Conservation (phyloP, 768 basidiomycete species). For the Tylopilus plumbeoviolaceoides region DNA sequence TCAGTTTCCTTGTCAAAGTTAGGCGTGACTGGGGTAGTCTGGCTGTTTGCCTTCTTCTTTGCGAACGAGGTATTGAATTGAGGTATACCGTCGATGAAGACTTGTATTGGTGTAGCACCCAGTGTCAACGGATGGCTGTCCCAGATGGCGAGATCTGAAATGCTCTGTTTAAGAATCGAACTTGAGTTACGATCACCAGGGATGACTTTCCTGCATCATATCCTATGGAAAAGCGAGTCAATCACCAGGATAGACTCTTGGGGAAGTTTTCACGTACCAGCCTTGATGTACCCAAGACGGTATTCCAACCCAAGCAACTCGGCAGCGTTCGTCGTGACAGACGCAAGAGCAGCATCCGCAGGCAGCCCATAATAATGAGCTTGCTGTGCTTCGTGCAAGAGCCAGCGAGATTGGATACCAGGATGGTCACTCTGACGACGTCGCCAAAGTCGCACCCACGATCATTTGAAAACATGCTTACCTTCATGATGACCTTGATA, state of each 20-base stretch:
- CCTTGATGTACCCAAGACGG: conserved; percentile 71
- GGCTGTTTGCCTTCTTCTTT: conserved; percentile 46
- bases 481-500: conserved; percentile 51
- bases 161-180: not conserved
- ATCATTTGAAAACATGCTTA: conserved; percentile 6
- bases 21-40: conserved; percentile 49
- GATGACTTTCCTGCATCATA: conserved; percentile 55
- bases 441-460: not conserved
- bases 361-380: conserved; percentile 79
- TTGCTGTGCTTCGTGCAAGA: conserved; percentile 82
- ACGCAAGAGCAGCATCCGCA: conserved; percentile 61
- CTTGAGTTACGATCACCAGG: not conserved
- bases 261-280: conserved; percentile 37
- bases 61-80: conserved; percentile 44
- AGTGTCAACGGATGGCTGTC: conserved; percentile 74
- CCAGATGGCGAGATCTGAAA: conserved; percentile 55
- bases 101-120: conserved; percentile 77
- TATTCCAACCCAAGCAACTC: conserved; percentile 72
- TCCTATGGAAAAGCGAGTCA: conserved; percentile 33
- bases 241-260: not conserved
- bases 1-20: conserved; percentile 58
- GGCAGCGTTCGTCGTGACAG: conserved; percentile 74
- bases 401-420: conserved; percentile 62
- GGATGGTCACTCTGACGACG: conserved; percentile 60
- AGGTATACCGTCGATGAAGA: conserved; percentile 79